Conservation (phyloP, 192 early-diverging fungal species). For the Gorgonomyces haynaldii region DNA sequence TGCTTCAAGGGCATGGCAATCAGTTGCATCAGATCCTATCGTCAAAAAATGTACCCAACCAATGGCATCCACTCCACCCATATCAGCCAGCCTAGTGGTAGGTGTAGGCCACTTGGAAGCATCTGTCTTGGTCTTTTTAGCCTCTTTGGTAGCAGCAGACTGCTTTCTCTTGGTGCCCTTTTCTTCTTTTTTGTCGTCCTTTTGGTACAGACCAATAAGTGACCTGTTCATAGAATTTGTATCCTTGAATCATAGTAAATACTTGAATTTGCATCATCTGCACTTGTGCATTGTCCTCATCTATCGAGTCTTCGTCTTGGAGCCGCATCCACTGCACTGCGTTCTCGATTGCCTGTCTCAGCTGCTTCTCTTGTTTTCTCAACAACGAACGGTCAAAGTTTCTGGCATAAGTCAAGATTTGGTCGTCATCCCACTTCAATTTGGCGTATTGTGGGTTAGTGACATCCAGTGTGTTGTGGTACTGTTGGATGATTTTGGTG, state of each 20-base stretch:
- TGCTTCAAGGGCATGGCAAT: constrained; percentile 89
- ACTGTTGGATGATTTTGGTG: not conserved
- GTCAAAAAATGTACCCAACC: not conserved
- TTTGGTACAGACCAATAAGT: not conserved
- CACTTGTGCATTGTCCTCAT: not conserved
- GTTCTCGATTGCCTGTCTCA: not conserved
- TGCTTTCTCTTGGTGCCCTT: not conserved
- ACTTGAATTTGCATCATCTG: not conserved
- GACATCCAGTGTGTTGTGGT: not conserved
- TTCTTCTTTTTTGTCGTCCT: not conserved
- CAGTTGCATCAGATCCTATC: constrained; percentile 73
- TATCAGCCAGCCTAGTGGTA: constrained; percentile 51
- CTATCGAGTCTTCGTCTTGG: not conserved
- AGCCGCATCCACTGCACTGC: not conserved
- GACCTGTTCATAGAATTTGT: constrained; percentile 1
- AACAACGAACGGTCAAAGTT: not conserved
- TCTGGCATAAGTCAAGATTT: not conserved
- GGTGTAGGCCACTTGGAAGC: constrained; percentile 41
- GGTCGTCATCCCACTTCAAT: not conserved
- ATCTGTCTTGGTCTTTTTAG: not conserved
- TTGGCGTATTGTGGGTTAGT: not conserved
- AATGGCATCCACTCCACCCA: constrained; percentile 76
- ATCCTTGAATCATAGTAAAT: not conserved
- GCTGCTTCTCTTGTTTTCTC: not conserved
- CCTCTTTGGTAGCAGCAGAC: not conserved